These are phyloP conservation scores for Lactarius hatsudake DNA, from an alignment of 768 basidiomycete genomes.

Conservation along the genomic window DNA sequence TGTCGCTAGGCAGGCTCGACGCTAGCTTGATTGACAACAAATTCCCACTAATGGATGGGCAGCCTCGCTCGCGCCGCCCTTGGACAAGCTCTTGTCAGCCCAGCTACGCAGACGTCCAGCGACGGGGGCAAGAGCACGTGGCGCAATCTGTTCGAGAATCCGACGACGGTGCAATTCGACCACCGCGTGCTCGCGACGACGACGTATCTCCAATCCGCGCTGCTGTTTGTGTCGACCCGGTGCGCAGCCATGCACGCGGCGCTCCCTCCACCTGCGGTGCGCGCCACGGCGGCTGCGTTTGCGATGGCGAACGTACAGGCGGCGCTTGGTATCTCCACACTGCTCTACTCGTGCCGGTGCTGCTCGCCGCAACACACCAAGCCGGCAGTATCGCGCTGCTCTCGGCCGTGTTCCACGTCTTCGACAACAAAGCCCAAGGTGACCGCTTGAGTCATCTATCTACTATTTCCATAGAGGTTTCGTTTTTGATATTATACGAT, in stretches of 20 bases:
- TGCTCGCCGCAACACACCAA: conserved; percentile 91
- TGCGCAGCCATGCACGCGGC: conserved; percentile 42
- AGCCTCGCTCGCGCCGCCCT: no score
- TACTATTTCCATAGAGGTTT: background rate
- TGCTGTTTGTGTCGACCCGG: conserved; percentile 60
- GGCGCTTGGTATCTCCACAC: conserved; percentile 68
- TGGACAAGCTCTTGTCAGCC: conserved; percentile 56
- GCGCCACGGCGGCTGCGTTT: conserved; percentile 58
- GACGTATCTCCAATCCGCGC: conserved; percentile 68
- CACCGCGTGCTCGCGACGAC: conserved; percentile 91
- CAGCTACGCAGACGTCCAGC: conserved; percentile 58
- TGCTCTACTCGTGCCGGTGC: conserved; percentile 91
- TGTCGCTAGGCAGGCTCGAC: conserved; percentile 94
- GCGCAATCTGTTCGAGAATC: conserved; percentile 96
- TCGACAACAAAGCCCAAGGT: conserved; percentile 30
- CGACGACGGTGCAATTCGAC: conserved; percentile 95
- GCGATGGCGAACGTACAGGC: conserved; percentile 85
- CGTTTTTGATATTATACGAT: background rate
- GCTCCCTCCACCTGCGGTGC: conserved; percentile 60
- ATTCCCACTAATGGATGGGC: no score
- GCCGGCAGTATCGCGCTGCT: conserved; percentile 89
- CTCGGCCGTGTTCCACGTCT: conserved; percentile 75
- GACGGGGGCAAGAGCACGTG: conserved; percentile 60
- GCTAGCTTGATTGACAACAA: conserved; percentile 86
- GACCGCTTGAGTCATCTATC: background rate